Conservation (phyloP, 495 filamentous ascomycete genomes). For the Endocarpon pusillum region DNA sequence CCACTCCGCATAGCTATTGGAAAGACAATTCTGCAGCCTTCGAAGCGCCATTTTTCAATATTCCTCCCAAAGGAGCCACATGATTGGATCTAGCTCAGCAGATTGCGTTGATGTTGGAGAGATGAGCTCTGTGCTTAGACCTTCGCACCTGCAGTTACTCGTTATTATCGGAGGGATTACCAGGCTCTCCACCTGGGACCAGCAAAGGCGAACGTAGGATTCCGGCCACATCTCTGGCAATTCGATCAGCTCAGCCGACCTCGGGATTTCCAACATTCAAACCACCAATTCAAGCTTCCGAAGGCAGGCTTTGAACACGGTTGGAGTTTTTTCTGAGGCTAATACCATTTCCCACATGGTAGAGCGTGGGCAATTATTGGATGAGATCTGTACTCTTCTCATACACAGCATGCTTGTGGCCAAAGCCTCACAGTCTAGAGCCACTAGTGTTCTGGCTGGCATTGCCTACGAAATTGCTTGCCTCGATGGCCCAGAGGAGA, state of each 20-base stretch:
- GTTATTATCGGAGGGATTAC: no score
- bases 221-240: conserved; percentile 13
- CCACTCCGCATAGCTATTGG: no score
- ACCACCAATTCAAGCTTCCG: conserved; percentile 11
- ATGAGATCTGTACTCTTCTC: conserved; percentile 41
- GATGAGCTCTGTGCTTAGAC: no score
- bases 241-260: conserved; percentile 12
- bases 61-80: no score
- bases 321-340: conserved; percentile 55
- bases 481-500: conserved; percentile 17
- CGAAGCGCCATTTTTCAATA: no score
- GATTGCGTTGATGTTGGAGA: no score
- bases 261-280: conserved; percentile 16
- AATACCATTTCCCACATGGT: conserved; percentile 61
- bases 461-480: conserved; percentile 17
- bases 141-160: no score
- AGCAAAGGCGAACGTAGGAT: no score
- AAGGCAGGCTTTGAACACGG: conserved; percentile 42
- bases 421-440: conserved; percentile 1
- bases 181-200: no score
- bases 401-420: conserved; percentile 32
- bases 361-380: conserved; percentile 44
- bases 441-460: not conserved
- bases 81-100: no score
- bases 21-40: no score